Evolutionary conservation across 805 yeast species (phyloP).

Genomic region (Suhomyces sp.): DNA sequence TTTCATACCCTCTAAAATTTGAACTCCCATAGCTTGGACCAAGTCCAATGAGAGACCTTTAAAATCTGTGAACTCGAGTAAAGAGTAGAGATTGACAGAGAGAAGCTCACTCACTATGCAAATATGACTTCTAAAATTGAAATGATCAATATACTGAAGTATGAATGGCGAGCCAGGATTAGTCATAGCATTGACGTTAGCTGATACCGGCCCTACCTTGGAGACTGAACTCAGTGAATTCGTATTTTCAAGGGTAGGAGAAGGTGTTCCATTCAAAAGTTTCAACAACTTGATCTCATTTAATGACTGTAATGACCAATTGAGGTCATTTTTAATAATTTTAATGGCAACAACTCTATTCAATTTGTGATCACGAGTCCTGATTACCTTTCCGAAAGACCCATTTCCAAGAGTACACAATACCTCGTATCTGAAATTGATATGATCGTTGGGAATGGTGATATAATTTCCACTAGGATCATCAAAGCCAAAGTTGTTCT

Average conservation of each 20-base stretch:
- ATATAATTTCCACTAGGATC: constrained; percentile 65
- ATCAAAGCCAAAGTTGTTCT: constrained; percentile 67
- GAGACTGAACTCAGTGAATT: not conserved
- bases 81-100: constrained; percentile 64
- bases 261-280: constrained; percentile 32
- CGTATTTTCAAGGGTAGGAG: not conserved
- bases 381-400: constrained; percentile 76
- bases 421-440: constrained; percentile 72
- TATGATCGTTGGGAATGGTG: constrained; percentile 61
- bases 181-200: not conserved
- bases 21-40: constrained; percentile 47
- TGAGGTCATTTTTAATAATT: constrained; percentile 68
- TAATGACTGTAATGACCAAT: constrained; percentile 75
- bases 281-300: constrained; percentile 71
- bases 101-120: constrained; percentile 77
- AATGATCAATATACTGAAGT: constrained; percentile 56
- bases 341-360: constrained; percentile 65
- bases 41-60: constrained; percentile 47
- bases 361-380: constrained; percentile 65
- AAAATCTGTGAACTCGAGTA: constrained; percentile 49
- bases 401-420: constrained; percentile 66
- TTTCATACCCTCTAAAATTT: constrained; percentile 58
- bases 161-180: constrained; percentile 5
- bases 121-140: constrained; percentile 77
- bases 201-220: not conserved